Evolutionary conservation across 495 filamentous ascomycete species (phyloP).

Genomic region (Margaritispora aquatica): DNA sequence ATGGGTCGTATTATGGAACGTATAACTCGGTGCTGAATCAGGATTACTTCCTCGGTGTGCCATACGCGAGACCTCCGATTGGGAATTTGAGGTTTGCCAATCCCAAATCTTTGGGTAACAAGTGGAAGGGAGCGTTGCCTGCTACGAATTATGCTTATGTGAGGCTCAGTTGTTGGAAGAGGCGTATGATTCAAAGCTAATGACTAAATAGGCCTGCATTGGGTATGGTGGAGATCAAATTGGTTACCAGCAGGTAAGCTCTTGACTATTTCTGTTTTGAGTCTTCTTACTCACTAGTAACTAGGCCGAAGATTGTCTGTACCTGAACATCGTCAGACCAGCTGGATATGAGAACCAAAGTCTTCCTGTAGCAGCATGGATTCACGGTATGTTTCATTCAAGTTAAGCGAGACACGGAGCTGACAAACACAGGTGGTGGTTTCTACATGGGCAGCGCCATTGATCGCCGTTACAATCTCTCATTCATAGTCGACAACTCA

Average conservation of each 20-base stretch:
- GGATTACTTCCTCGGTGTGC: constrained; percentile 42
- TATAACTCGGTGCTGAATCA: constrained; percentile 33
- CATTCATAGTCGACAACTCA: constrained; percentile 44
- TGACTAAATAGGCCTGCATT: constrained; percentile 2
- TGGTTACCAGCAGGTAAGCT: constrained; percentile 2
- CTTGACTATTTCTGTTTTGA: not conserved
- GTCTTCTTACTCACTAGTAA: not conserved
- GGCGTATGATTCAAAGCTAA: not conserved
- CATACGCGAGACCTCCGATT: constrained; percentile 30
- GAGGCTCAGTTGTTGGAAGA: not conserved
- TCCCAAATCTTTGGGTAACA: constrained; percentile 1
- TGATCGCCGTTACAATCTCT: constrained; percentile 37
- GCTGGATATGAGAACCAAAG: constrained; percentile 30
- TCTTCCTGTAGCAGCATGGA: constrained; percentile 61
- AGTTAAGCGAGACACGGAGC: not conserved
- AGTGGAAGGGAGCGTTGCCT: not conserved
- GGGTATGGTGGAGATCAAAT: constrained; percentile 22
- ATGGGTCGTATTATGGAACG: constrained; percentile 36
- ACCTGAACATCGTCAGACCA: constrained; percentile 58
- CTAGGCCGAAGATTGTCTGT: constrained; percentile 54
- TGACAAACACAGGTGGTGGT: constrained; percentile 36
- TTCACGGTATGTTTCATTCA: constrained; percentile 40
- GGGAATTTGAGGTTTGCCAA: not conserved
- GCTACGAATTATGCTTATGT: not conserved
- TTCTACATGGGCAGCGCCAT: constrained; percentile 51